Evolutionary conservation across 345 rosid genomes (phyloP).

Genomic region (Heritiera littoralis): DNA sequence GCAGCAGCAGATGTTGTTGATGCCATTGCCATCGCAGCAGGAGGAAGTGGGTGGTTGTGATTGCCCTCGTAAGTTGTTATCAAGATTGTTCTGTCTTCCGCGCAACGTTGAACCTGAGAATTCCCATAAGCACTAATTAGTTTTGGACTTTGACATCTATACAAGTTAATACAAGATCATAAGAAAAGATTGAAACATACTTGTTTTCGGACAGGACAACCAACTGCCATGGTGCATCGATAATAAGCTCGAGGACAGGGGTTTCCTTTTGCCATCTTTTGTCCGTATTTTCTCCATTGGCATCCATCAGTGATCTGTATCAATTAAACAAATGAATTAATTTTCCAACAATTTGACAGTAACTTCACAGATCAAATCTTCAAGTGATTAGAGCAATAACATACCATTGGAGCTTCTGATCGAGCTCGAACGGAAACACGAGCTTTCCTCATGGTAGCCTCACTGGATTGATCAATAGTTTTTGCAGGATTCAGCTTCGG

Average conservation of each 20-base stretch:
- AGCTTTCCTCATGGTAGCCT: constrained; percentile 93
- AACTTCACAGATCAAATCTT: not conserved
- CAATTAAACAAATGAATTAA: not conserved
- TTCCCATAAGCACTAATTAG: not conserved
- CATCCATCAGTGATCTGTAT: constrained; percentile 48
- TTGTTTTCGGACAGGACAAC: constrained; percentile 74
- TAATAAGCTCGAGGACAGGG: constrained; percentile 76
- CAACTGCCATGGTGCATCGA: constrained; percentile 72
- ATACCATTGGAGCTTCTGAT: constrained; percentile 98
- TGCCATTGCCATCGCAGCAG: constrained; percentile 94
- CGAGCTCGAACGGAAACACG: constrained; percentile 99
- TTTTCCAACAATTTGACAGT: not conserved
- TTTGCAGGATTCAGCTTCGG: constrained; percentile 40
- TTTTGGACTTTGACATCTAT: not conserved
- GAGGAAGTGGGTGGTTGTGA: constrained; percentile 92
- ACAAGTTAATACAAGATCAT: not conserved
- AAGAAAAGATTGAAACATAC: constrained; percentile 27
- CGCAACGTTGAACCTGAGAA: constrained; percentile 88
- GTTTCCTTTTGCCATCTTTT: constrained; percentile 74
- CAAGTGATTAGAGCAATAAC: not conserved
- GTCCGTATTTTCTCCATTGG: constrained; percentile 78
- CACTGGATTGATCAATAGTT: constrained; percentile 58
- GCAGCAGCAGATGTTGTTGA: constrained; percentile 92
- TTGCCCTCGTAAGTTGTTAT: constrained; percentile 95
- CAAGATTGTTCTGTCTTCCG: constrained; percentile 78